Base-by-base conservation (phyloP, 768 basidiomycete genomes). In the Cystobasidium onofrii region DNA sequence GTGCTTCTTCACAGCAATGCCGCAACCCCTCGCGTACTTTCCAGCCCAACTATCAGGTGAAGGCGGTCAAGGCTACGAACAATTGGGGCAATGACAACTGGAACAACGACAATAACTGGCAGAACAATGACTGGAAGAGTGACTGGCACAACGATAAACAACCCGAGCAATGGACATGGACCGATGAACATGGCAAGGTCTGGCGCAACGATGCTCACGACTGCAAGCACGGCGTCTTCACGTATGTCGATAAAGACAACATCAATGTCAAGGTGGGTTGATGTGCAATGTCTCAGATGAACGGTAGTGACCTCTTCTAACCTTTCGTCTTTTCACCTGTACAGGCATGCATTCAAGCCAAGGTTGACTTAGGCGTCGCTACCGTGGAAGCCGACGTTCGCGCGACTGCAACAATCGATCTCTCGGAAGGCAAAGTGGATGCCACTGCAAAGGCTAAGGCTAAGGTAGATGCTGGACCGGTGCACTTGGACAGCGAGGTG, bases 231-330 rank as follows among this genome's bases (percentile, higher is more conserved):
- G 69, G 69, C 27, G 39, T 71, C 25, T 46, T 33, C 34, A 71
- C 33, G 9, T 43, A 70, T 33, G 34, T 36, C 52, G 67, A 55
- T 33, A 52, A 70, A 34, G 29, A 70, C 52, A 33, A 33, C 29
- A 57, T 70, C 67, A 29, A 31, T 18, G 67, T 57, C 27, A 31
- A 70, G 67, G 64, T 66, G n/a, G n/a, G n/a, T n/a, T n/a, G n/a
- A n/a, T n/a, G n/a, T n/a, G n/a, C n/a, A n/a, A n/a, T n/a, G n/a
- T n/a, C n/a, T n/a, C n/a, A n/a, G n/a, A n/a, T n/a, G n/a, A n/a
- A n/a, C n/a, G n/a, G n/a, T n/a, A n/a, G n/a, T n/a, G n/a, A n/a
- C n/a, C n/a, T n/a, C n/a, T n/a, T n/a, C n/a, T n/a, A n/a, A n/a
- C n/a, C n/a, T n/a, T n/a, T n/a, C n/a, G n/a, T n/a, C n/a, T n/a